These are phyloP conservation scores for Daldinia concentrica DNA, from an alignment of 495 filamentous ascomycete genomes.

Conservation along the genomic window DNA sequence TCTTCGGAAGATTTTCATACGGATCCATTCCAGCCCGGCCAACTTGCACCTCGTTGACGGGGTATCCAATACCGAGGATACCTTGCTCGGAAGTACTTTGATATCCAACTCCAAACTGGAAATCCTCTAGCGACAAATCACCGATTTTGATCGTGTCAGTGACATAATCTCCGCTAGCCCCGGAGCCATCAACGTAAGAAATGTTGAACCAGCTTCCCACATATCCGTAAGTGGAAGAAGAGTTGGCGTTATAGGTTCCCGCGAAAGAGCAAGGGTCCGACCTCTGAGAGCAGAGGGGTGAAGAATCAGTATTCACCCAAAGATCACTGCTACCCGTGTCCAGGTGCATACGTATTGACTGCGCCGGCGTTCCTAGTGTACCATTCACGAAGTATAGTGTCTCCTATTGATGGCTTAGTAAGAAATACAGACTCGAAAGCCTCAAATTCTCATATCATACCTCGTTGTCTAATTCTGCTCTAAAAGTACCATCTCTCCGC, in stretches of 20 bases:
- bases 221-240: slow-evolving; percentile 82
- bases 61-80: slow-evolving; percentile 92
- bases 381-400: slow-evolving; percentile 77
- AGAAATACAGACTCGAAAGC: neutral
- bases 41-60: slow-evolving; percentile 81
- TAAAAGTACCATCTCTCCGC: slow-evolving; percentile 51
- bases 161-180: slow-evolving; percentile 83
- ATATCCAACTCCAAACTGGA: slow-evolving; percentile 92
- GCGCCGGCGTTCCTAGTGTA: slow-evolving; percentile 75
- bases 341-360: slow-evolving; percentile 71
- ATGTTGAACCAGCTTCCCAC: slow-evolving; percentile 87
- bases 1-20: slow-evolving; percentile 82
- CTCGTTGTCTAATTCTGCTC: slow-evolving; percentile 59
- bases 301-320: slow-evolving; percentile 80
- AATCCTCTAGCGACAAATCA: slow-evolving; percentile 62
- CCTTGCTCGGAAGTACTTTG: slow-evolving; percentile 74
- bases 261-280: slow-evolving; percentile 61
- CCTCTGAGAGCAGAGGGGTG: slow-evolving; percentile 63
- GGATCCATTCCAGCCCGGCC: slow-evolving; percentile 63
- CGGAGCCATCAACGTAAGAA: slow-evolving; percentile 86
- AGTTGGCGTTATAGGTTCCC: slow-evolving; percentile 76
- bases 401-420: slow-evolving; percentile 52
- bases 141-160: slow-evolving; percentile 80
- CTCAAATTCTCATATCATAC: slow-evolving; percentile 43
- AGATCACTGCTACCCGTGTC: slow-evolving; percentile 92